Evolutionary conservation across 768 basidiomycete species (phyloP).

Genomic region (Tylopilus felleus): DNA sequence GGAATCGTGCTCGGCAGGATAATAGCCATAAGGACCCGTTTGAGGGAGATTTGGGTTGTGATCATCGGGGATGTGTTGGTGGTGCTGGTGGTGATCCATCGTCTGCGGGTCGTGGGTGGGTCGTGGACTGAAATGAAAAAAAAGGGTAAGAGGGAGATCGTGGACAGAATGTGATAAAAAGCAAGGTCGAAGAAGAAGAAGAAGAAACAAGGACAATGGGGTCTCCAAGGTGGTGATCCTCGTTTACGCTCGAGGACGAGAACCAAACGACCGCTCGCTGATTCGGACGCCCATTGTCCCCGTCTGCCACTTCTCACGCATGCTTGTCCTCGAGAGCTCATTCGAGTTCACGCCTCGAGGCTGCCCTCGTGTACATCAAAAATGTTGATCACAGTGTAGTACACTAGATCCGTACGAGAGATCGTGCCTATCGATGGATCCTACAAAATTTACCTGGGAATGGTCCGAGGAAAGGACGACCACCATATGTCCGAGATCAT

Average conservation of each 20-base stretch:
- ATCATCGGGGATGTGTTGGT: constrained; percentile 48
- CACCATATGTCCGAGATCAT: background rate
- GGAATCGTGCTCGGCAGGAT: constrained; percentile 52
- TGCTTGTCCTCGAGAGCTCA: background rate
- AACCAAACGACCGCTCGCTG: constrained; percentile 21
- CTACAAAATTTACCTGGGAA: no score
- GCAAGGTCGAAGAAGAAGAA: constrained; percentile 37
- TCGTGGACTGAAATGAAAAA: constrained; percentile 35
- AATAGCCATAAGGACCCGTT: constrained; percentile 47
- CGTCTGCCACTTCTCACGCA: constrained; percentile 22
- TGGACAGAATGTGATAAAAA: constrained; percentile 34
- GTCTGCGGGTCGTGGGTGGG: constrained; percentile 38
- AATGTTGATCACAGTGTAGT: background rate
- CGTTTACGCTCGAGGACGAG: constrained; percentile 27
- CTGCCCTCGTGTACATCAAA: constrained; percentile 1
- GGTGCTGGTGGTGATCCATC: constrained; percentile 38
- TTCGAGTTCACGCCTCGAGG: constrained; percentile 25
- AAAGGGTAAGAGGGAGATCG: constrained; percentile 31
- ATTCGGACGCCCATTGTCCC: constrained; percentile 8
- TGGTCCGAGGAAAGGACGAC: background rate
- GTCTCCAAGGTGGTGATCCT: constrained; percentile 26
- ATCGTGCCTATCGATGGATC: background rate
- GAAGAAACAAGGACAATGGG: constrained; percentile 28
- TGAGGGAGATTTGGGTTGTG: constrained; percentile 40
- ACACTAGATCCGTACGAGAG: background rate